A percentile compares a stretch with the other conserved stretches of the same genome.
Evolutionary conservation across 805 yeast genomes (phyloP).

Genomic region (Lachancea quebecensis): DNA sequence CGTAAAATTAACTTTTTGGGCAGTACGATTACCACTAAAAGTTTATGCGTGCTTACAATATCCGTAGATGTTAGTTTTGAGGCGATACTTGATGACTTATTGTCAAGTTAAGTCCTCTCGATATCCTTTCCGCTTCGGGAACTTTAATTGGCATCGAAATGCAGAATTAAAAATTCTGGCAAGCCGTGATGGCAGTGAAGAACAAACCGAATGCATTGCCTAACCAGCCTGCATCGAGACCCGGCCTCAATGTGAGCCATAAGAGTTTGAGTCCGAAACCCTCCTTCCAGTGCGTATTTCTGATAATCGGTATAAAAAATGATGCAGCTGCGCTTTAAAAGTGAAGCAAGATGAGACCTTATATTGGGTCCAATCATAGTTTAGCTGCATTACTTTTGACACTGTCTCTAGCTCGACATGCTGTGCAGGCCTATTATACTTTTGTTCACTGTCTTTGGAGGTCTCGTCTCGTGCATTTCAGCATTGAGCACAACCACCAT

Average conservation of each 20-base stretch:
- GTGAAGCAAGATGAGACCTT: background rate
- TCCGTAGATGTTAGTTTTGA: background rate
- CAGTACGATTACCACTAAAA: too few relatives aligned
- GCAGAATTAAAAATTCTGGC: too few relatives aligned
- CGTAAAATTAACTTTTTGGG: too few relatives aligned
- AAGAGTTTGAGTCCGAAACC: background rate
- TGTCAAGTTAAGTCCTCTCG: background rate
- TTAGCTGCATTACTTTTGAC: too few relatives aligned
- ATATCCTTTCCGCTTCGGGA: background rate
- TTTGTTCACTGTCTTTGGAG: background rate
- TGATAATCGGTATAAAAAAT: background rate
- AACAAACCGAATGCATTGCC: too few relatives aligned
- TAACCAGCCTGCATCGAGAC: too few relatives aligned
- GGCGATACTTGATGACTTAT: background rate
- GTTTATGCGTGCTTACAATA: background rate
- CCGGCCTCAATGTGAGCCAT: background rate
- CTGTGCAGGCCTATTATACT: background rate
- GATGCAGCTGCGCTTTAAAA: background rate
- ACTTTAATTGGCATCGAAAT: background rate
- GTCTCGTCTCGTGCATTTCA: background rate
- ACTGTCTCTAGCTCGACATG: background rate
- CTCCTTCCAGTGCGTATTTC: background rate
- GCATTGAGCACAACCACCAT: slow-evolving; percentile 1
- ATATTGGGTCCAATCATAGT: too few relatives aligned
- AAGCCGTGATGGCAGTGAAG: too few relatives aligned